Base-by-base conservation (phyloP, 2,329 filamentous ascomycete genomes). In the Xylaria multiplex region DNA sequence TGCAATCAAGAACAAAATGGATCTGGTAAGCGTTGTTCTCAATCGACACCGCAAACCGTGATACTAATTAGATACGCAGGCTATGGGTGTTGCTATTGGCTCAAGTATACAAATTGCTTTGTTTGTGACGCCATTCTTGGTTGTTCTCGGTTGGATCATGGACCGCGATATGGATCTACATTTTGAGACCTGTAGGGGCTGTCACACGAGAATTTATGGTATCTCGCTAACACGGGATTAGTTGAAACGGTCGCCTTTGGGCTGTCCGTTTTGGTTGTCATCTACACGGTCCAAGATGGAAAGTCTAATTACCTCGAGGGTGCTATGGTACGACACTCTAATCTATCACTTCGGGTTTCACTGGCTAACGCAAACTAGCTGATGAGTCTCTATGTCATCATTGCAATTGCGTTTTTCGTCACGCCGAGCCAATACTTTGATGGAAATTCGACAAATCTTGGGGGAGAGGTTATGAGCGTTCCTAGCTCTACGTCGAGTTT, bases 291-390 rank as follows among this genome's bases (percentile, higher is more conserved):
- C 49, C 90, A 92, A 75, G 92, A 95, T 74, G 92, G 92, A 74
- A 92, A 91, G 78, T 92, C 89, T 14, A 96, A 95, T 78, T 95
- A 95, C 72, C 86, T 95, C 24, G 92, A 95, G 77, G 92, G 92
- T 50, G 90, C 90, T 54, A 91, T 95, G 87, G 85, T 89, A 77
- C 72, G 79, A 30, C 13, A 22, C 37, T 27, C 24, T 2, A 2
- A 22, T 35, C 30, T 54, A 1, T 22, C 35, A 30, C n/a, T 50
- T 5, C 37, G 11, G 1, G 2, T 55, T 49, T 13, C 27, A 14
- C 2, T 50, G 54, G 46, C 73, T 77, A 65, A 75, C 65, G 6
- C 54, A 7, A 2, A 56, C 27, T 57, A 81, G 79, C 76, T 84
- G 57, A 77, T 84, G 64, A 81, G 81, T 24, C 79, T 89, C 16